Conservation (phyloP, 306 rosid genomes). For the Sophora flavescens region DNA sequence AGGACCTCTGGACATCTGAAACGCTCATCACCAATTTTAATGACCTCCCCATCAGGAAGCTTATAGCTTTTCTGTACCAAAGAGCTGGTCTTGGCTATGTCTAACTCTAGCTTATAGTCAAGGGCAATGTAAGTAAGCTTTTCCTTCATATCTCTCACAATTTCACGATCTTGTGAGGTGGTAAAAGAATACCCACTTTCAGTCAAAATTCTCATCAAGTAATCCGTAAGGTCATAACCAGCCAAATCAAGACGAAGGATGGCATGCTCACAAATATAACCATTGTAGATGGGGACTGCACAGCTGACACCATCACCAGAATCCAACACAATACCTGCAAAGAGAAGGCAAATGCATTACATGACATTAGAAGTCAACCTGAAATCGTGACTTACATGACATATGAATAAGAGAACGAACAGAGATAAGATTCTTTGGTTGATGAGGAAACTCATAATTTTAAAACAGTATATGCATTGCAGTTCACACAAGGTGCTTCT, state of each 20-base stretch:
- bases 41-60: conserved; percentile 97
- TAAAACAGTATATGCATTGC: background rate
- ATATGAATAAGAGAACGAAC: background rate
- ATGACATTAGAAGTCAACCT: conserved; percentile 31
- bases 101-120: conserved; percentile 88
- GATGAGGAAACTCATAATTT: no score
- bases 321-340: conserved; percentile 91
- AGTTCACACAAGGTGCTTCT: conserved; percentile 1
- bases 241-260: conserved; percentile 98
- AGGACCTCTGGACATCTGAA: conserved; percentile 98
- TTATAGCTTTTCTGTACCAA: conserved; percentile 96
- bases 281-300: conserved; percentile 95
- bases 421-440: no score
- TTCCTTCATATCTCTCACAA: conserved; percentile 96
- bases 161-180: conserved; percentile 97
- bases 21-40: conserved; percentile 95
- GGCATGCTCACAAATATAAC: conserved; percentile 96
- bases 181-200: conserved; percentile 96
- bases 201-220: conserved; percentile 90
- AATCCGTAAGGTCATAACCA: conserved; percentile 95
- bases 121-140: conserved; percentile 90
- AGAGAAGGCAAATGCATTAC: conserved; percentile 33
- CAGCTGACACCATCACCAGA: conserved; percentile 99
- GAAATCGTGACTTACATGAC: background rate
- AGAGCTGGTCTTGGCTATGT: conserved; percentile 89